Base-by-base conservation (phyloP, 257 asterid species). In the Dorcoceras hygrometricum region DNA sequence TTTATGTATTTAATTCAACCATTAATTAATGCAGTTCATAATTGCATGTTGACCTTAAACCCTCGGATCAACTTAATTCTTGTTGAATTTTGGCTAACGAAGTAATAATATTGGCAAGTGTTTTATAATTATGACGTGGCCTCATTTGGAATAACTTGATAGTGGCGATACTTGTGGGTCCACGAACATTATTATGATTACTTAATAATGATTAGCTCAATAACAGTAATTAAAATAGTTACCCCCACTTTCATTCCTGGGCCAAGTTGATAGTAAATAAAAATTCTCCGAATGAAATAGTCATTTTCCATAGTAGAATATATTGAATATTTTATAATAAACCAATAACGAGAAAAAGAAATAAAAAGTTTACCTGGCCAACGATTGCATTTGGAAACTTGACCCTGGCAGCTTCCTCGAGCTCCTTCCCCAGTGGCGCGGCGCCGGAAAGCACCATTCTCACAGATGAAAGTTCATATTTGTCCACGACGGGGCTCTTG, bases 371-470 rank as follows among this genome's bases (percentile, higher is more conserved):
- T 78, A 93, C 99, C 89, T 93, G 99, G 0, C 97, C 99, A 58
- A 93, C 91, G 61, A 78, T 88, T 1, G 99, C 91, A 18, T 86
- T 88, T 1, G 96, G 91, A 58, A 93, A 86, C 73, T 90, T 93
- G 4, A 59, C 53, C 23, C 96, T 69, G 0, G 85, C 96, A 0
- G 96, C 87, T 53, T 93, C 99, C 83, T 93, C 96, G 39, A 93
- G 83, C 78, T 93, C 99, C 84, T 87, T 88, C 1, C 99, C 99
- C 0, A 93, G 83, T 6, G 99, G 99, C n/a, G 97, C 99, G 34
- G 97, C 99, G 59, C 99, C 99, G 0, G 99, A 93, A 94, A 90
- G 80, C 25, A 93, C 97, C 57, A 86, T 84, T 78, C 93, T 75
- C 2, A 90, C 77, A 0, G 99, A 83, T 0, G 96, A 87, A n/a